Evolutionary conservation across 306 rosid genomes (phyloP).

Genomic region (Cucurbita maxima): DNA sequence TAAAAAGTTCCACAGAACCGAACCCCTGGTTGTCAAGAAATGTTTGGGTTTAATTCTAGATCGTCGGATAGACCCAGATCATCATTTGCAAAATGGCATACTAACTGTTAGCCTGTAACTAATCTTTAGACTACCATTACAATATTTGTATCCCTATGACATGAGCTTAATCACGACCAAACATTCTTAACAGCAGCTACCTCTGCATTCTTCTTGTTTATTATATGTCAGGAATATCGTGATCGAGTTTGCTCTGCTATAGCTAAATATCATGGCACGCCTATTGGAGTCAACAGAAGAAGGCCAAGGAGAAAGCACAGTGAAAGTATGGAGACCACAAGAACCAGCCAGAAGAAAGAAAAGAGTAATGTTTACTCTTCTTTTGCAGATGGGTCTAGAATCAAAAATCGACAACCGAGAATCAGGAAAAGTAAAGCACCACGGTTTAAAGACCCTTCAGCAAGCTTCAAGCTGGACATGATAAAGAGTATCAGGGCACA

Average conservation of each 20-base stretch:
- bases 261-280: constrained; percentile 47
- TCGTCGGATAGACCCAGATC: neutral
- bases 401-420: constrained; percentile 8
- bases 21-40: neutral
- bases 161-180: neutral
- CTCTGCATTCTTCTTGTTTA: neutral
- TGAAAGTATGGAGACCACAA: constrained; percentile 18
- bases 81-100: neutral
- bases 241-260: constrained; percentile 55
- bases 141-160: neutral
- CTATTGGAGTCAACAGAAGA: constrained; percentile 41
- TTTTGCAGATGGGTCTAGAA: constrained; percentile 16
- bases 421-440: constrained; percentile 43
- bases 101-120: neutral
- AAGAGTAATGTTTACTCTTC: constrained; percentile 7
- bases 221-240: constrained; percentile 51
- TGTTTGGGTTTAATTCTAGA: neutral
- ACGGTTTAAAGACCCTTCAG: constrained; percentile 71
- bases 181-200: neutral
- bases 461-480: constrained; percentile 81
- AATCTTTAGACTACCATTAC: neutral
- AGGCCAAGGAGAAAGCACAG: constrained; percentile 48
- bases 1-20: too few species aligned
- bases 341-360: constrained; percentile 30
- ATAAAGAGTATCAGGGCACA: constrained; percentile 71